Percentiles rank a stretch among this genome's conserved stretches.
Evolutionary conservation across 306 rosid species (phyloP).

Genomic region (Morella rubra): DNA sequence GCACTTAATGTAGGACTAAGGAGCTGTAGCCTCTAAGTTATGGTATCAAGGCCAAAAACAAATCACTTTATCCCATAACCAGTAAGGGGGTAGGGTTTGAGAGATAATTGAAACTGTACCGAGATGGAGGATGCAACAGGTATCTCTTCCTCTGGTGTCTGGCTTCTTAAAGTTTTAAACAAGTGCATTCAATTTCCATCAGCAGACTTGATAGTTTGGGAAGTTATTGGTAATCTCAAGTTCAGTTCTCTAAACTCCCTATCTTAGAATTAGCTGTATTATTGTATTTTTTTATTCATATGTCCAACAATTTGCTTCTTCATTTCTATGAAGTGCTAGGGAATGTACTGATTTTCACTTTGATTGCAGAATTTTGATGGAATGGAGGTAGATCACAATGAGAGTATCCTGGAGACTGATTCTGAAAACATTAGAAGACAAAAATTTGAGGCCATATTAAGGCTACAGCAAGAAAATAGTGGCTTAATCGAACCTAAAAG

Average conservation of each 20-base stretch:
- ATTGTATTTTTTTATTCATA: neutral
- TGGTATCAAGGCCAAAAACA: too few relatives aligned
- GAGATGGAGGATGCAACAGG: neutral
- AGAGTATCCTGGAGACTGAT: slow-evolving; percentile 50
- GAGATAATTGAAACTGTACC: neutral
- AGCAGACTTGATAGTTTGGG: neutral
- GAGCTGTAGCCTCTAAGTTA: neutral
- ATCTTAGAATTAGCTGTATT: neutral
- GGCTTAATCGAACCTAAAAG: slow-evolving; percentile 70
- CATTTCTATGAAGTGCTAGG: neutral
- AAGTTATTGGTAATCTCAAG: neutral
- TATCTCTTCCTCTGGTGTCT: neutral
- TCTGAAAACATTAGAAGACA: slow-evolving; percentile 54
- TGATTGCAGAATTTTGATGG: slow-evolving; percentile 43
- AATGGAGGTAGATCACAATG: slow-evolving; percentile 30
- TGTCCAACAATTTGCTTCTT: neutral
- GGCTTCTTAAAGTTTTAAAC: neutral
- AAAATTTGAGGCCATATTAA: slow-evolving; percentile 56
- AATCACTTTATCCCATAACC: too few relatives aligned
- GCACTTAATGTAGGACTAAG: neutral
- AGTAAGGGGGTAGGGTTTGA: neutral
- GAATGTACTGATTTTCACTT: slow-evolving; percentile 19
- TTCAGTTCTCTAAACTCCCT: neutral
- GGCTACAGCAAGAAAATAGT: slow-evolving; percentile 61
- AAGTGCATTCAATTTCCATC: neutral